Percentiles rank a stretch among this genome's conserved stretches.
Conservation (phyloP, 768 basidiomycete genomes). For the Boletus patriciae region DNA sequence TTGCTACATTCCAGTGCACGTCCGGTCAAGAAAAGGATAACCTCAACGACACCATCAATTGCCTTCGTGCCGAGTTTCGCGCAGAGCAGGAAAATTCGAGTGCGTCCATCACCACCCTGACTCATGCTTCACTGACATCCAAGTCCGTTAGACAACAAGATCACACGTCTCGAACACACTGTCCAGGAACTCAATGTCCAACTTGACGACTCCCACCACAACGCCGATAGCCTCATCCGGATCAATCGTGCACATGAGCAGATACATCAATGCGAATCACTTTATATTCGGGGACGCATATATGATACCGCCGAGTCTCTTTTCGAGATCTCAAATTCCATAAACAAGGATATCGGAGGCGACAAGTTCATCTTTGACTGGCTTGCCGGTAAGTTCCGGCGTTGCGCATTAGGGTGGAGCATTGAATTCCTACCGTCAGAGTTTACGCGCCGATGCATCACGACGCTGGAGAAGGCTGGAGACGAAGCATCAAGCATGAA, state of each 20-base stretch:
- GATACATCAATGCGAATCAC: neutral
- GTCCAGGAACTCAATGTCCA: neutral
- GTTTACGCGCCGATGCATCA: neutral
- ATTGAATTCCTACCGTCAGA: neutral
- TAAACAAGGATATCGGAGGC: neutral
- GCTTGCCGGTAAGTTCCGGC: constrained; percentile 1
- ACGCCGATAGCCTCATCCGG: too few species aligned
- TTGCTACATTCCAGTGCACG: too few species aligned
- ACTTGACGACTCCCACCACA: neutral
- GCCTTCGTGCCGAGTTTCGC: too few species aligned
- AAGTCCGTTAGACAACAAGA: too few species aligned
- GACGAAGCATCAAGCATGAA: neutral
- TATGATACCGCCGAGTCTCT: neutral
- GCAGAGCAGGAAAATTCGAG: too few species aligned
- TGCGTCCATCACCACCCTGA: too few species aligned
- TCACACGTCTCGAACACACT: too few species aligned
- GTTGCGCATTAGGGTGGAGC: accelerated
- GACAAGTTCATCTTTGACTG: neutral
- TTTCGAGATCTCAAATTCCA: neutral
- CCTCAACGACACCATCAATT: too few species aligned
- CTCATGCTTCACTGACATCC: too few species aligned
- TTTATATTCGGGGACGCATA: neutral
- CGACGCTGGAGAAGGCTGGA: neutral
- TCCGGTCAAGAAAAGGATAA: too few species aligned
- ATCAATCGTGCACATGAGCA: constrained; percentile 1